A percentile compares a stretch with the other conserved stretches of the same genome.
phyloP scores from a whole-genome alignment of 176 grass and related monocot genomes.

The Juncus effusus region DNA sequence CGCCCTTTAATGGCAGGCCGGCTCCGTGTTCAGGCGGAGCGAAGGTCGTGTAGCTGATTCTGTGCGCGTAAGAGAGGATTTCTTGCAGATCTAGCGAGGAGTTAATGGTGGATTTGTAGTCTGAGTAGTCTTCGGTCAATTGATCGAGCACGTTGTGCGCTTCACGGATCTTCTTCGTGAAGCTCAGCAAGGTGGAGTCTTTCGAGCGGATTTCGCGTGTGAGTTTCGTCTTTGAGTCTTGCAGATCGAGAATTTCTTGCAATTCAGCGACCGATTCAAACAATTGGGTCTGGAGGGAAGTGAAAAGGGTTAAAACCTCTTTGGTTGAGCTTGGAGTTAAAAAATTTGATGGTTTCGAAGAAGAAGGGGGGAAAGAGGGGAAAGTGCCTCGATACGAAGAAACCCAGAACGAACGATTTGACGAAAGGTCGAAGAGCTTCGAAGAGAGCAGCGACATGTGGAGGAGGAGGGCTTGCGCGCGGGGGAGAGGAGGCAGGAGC shows the following conservation, averaged over 20 bases:
- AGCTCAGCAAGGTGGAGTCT: slow-evolving; percentile 60
- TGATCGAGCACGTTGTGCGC: slow-evolving; percentile 93
- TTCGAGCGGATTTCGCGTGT: slow-evolving; percentile 53
- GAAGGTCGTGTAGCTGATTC: slow-evolving; percentile 93
- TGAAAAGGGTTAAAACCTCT: slow-evolving; percentile 63
- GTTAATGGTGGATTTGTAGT: slow-evolving; percentile 65
- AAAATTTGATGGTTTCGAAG: slow-evolving; percentile 28
- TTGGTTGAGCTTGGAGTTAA: slow-evolving; percentile 44
- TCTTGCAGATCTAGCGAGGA: slow-evolving; percentile 72
- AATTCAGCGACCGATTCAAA: slow-evolving; percentile 82
- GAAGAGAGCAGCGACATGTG: slow-evolving; percentile 67
- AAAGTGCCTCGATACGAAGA: slow-evolving; percentile 64
- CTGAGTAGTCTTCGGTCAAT: slow-evolving; percentile 83
- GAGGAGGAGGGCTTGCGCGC: slow-evolving; percentile 76
- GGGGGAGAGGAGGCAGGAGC: slow-evolving; percentile 80
- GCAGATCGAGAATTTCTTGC: slow-evolving; percentile 80
- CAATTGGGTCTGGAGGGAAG: slow-evolving; percentile 79
- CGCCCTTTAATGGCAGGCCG: slow-evolving; percentile 65
- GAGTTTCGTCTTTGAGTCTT: slow-evolving; percentile 54
- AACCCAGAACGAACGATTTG: slow-evolving; percentile 72
- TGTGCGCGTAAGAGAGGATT: slow-evolving; percentile 68
- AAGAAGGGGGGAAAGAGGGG: slow-evolving; percentile 57
- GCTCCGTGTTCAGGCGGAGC: slow-evolving; percentile 94
- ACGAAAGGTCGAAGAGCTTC: slow-evolving; percentile 80
- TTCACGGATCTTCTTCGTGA: slow-evolving; percentile 83